These are phyloP conservation scores for Claviceps monticola DNA, from an alignment of 2,329 filamentous ascomycete genomes.

Conservation along the genomic window DNA sequence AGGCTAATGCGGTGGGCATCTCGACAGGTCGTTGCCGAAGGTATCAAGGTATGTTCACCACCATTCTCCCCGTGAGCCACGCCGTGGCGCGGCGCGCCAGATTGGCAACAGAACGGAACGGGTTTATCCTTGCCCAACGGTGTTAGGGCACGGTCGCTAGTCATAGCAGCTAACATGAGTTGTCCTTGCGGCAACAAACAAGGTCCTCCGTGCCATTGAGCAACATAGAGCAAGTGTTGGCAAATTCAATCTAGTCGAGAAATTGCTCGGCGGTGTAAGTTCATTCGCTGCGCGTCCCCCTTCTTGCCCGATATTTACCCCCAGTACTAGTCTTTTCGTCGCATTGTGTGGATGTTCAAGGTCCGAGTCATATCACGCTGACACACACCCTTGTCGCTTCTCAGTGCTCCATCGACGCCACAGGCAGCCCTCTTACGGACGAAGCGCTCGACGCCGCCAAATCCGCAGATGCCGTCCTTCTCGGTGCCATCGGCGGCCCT, in stretches of 20 bases:
- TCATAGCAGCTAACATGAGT: conserved; percentile 1
- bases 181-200: conserved; percentile 4
- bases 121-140: not conserved
- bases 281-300: not conserved
- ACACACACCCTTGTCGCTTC: not conserved
- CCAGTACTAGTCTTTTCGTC: not conserved
- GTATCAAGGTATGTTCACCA: conserved; percentile 51
- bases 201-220: conserved; percentile 71
- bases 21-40: conserved; percentile 61
- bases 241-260: conserved; percentile 77
- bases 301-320: conserved; percentile 1
- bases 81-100: not conserved
- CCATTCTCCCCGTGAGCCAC: not conserved
- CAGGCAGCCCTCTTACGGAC: conserved; percentile 66
- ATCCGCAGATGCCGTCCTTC: conserved; percentile 73
- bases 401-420: conserved; percentile 77
- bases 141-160: not conserved
- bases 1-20: conserved; percentile 8
- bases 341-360: not conserved
- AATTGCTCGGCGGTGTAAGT: conserved; percentile 78
- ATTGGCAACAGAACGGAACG: not conserved
- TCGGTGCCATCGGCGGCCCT: conserved; percentile 91
- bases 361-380: not conserved
- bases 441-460: conserved; percentile 73
- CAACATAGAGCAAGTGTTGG: conserved; percentile 49